phyloP scores from a whole-genome alignment of 805 yeast genomes.

The Ogataea trehaloabstinens region DNA sequence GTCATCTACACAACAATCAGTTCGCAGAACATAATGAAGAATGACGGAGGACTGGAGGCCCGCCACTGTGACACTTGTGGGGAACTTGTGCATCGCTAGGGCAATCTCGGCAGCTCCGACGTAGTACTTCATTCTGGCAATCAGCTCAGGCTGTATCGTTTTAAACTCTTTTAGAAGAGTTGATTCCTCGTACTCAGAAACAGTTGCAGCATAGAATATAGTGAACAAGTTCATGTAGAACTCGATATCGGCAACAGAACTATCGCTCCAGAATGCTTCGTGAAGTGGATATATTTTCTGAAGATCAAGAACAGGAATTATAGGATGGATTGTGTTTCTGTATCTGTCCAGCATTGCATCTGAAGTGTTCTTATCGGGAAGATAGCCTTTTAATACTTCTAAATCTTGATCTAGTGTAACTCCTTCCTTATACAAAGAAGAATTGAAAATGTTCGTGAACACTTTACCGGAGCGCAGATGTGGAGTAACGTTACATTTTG shows the following conservation, averaged over 20 bases:
- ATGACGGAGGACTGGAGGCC: conserved; percentile 36
- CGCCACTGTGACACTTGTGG: conserved; percentile 44
- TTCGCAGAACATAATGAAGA: conserved; percentile 49
- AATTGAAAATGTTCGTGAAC: conserved; percentile 26
- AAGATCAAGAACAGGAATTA: conserved; percentile 52
- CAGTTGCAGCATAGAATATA: conserved; percentile 55
- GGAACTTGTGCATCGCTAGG: conserved; percentile 48
- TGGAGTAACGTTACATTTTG: conserved; percentile 11
- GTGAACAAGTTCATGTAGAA: conserved; percentile 53
- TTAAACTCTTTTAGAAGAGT: conserved; percentile 37
- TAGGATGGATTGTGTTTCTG: conserved; percentile 51
- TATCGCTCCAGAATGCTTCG: conserved; percentile 46
- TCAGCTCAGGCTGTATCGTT: conserved; percentile 21
- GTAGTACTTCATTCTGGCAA: conserved; percentile 48
- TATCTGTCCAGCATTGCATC: conserved; percentile 48
- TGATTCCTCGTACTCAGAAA: conserved; percentile 57
- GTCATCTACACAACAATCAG: conserved; percentile 56
- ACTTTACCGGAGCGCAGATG: conserved; percentile 19
- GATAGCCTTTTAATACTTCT: conserved; percentile 33
- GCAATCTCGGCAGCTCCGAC: conserved; percentile 47
- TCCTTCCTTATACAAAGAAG: conserved; percentile 14
- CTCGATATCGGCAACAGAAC: conserved; percentile 34
- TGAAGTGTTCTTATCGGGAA: conserved; percentile 47
- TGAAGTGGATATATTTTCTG: conserved; percentile 43
- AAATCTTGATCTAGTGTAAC: conserved; percentile 25